Evolutionary conservation across 148 eudicot genomes (phyloP), one percentile per base, ranked within the genome.

Genomic region (Salicornia ramosissima): DNA sequence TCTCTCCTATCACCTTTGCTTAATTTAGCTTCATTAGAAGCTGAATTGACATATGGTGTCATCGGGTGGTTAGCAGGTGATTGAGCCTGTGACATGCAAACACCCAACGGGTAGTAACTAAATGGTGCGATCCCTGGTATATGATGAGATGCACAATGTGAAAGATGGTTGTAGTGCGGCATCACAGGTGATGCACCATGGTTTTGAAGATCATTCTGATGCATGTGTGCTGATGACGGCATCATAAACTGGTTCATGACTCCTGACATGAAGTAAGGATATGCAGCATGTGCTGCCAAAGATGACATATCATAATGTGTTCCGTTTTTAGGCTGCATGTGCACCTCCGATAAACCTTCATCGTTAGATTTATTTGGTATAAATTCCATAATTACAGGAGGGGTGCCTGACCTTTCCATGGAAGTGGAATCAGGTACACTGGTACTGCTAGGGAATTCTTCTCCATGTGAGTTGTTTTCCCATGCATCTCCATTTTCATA

Each of bases 1-100:
- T 90, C 97, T 73, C 99, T 86, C 68, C 97, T 86, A 57, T 91
- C 93, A 69, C 90, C 84, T 77, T 87, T 89, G 75, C 75, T 75
- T 10, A 52, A 10, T 68, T 78, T 83, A n/a, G 67, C 64, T 75
- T 86, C 92, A 64, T 39, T 45, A 19, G 86, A 74, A 39, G 85
- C 63, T 21, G 86, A 69, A 70, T 61, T 80, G 40, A 89, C 90
- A 64, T 74, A 77, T 4, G 88, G 55, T 4, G 86, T 85, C 92
- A 90, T 83, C 70, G 74, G 84, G 31, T 83, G 86, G 66, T 81
- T 59, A 45, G 83, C 31, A 25, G 89, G 84, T 68, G 85, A 75
- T 71, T 88, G 92, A 63, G 91, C 96, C 5, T 88, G 97, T 64
- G 77, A 90, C 51, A 86, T 29, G 77, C 91, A 84, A 54, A 87